phyloP scores from a whole-genome alignment of 2,329 filamentous ascomycete genomes.

The Blastomyces parvus region DNA sequence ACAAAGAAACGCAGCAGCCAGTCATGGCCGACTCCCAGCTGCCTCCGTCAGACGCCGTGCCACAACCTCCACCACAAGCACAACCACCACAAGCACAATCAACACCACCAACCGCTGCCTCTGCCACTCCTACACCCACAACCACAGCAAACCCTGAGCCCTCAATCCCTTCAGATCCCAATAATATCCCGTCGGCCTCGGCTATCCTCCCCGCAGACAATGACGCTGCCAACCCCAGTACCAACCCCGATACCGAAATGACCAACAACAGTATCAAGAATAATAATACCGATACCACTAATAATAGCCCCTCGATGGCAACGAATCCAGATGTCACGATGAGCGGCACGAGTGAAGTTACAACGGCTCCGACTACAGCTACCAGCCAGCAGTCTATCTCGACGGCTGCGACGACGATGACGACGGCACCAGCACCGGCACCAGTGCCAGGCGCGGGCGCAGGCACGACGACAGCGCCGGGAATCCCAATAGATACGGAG shows the following conservation, averaged over 20 bases:
- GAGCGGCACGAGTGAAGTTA: constrained; percentile 15
- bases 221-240: constrained; percentile 4
- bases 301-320: constrained; percentile 4
- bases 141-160: not conserved
- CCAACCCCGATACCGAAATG: constrained; percentile 7
- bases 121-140: not conserved
- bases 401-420: constrained; percentile 2
- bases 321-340: constrained; percentile 13
- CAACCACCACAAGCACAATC: not conserved
- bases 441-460: not conserved
- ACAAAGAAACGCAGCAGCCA: not conserved
- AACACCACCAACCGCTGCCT: constrained; percentile 1
- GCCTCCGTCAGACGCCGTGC: constrained; percentile 1
- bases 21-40: constrained; percentile 7
- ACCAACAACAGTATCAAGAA: not conserved
- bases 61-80: constrained; percentile 3
- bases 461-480: constrained; percentile 20
- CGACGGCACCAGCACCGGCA: constrained; percentile 12
- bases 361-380: not conserved
- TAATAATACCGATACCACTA: not conserved
- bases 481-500: constrained; percentile 18
- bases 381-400: not conserved
- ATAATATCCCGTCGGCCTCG: constrained; percentile 2
- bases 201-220: constrained; percentile 2
- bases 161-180: not conserved